Evolutionary conservation across 208 protist species (phyloP).

Genomic region (Wallacemonas sp.): DNA sequence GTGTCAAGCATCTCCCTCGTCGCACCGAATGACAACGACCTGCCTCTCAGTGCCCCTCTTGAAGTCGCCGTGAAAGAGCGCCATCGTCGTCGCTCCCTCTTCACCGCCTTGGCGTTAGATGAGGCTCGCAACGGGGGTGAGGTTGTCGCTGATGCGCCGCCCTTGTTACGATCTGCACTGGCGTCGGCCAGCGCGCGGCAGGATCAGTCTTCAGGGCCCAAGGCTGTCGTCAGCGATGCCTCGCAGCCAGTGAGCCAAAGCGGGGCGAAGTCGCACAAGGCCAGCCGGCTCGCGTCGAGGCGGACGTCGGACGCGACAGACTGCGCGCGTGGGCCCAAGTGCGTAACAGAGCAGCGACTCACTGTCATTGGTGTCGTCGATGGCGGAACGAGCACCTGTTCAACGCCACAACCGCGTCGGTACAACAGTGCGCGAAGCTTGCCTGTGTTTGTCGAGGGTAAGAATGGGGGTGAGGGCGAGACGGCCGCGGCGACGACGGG

Average conservation of each 20-base stretch:
- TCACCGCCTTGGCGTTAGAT: background rate
- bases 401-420: no score
- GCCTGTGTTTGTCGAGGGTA: background rate
- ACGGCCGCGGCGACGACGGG: background rate
- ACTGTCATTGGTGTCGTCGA: background rate
- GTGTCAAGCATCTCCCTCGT: background rate
- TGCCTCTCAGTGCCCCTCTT: conserved; percentile 6
- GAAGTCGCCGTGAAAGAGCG: conserved; percentile 1
- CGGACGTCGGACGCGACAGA: background rate
- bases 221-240: background rate
- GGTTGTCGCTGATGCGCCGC: no score
- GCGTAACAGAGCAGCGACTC: background rate
- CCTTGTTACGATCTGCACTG: no score
- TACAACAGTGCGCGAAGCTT: background rate
- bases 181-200: background rate
- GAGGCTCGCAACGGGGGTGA: no score
- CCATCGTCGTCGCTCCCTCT: conserved; percentile 6
- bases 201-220: no score
- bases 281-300: background rate
- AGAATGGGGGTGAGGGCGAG: background rate
- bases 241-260: background rate
- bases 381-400: background rate
- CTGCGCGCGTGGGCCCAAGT: background rate
- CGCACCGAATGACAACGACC: conserved; percentile 3
- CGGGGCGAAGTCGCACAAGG: background rate